Evolutionary conservation across 495 filamentous ascomycete genomes (phyloP), one percentile per base, ranked within the genome.

Genomic region (Daldinia vernicosa): DNA sequence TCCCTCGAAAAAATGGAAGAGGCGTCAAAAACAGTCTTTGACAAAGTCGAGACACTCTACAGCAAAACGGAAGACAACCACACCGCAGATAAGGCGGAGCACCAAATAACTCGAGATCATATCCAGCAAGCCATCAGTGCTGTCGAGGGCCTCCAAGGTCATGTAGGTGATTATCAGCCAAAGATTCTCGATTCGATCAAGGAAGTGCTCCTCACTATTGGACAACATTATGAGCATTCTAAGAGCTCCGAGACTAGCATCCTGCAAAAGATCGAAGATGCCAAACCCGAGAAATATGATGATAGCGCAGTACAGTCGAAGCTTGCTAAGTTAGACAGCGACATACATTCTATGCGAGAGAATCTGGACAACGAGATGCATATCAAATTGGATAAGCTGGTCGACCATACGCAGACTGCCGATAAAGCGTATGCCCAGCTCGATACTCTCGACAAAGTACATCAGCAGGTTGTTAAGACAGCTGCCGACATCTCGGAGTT

Each of bases 401-500:
- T 97, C 27, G 87, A 87, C 22, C 89, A 93, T 68, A 88, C 90
- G 59, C 77, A 85, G 1, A 77, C 75, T 51, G 83, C 88, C 15
- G 82, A 83, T 63, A 86, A 87, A 69, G 81, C 86, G 3, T 85
- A 88, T 63, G 79, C 84, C 4, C 89, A 91, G 55, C 80, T 92
- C 4, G 90, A 91, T 66, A 91, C 93, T 55, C 86, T 99, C 8
- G 93, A 97, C 71, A 87, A 93, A 74, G 95, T 98, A 69, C 93
- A 97, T 76, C 85, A 91, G 73, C 91, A 97, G 67, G 93, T 99
- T 47, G 89, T 92, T 76, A 83, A 89, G 50, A 97, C 93, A n/a
- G 91, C 95, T 0, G 89, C 88, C 24, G 92, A 93, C 74, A 90
- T 99, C 70, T 89, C 89, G n/a, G 88, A 90, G 43, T 97, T 98